These are phyloP conservation scores for Sonneratia alba DNA, from an alignment of 345 rosid species.

Conservation along the genomic window DNA sequence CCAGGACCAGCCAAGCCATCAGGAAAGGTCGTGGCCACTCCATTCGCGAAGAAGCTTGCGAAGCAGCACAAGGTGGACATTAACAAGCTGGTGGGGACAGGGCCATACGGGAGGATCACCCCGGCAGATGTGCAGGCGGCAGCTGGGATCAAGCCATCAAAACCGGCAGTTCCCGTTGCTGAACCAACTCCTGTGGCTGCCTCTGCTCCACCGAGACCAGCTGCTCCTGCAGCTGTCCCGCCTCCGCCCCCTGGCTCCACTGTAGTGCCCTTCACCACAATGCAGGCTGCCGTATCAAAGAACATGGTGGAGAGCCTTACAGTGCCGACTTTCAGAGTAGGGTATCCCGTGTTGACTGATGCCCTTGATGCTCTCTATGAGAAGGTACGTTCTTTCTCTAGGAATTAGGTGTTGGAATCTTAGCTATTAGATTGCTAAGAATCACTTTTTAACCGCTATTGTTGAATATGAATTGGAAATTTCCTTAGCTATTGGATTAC, in stretches of 20 bases:
- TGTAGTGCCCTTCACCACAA: slow-evolving; percentile 65
- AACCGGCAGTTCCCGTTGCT: slow-evolving; percentile 24
- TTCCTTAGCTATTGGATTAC: too few relatives aligned
- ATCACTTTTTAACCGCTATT: not conserved
- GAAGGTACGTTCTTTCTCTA: slow-evolving; percentile 38
- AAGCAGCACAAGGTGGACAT: slow-evolving; percentile 81
- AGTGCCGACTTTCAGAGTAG: too few relatives aligned
- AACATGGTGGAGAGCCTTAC: slow-evolving; percentile 83
- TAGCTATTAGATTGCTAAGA: not conserved
- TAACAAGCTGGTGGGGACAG: slow-evolving; percentile 55
- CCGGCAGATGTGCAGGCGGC: slow-evolving; percentile 74
- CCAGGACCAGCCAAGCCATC: slow-evolving; percentile 34
- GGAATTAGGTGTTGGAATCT: not conserved
- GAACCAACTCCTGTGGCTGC: slow-evolving; percentile 23
- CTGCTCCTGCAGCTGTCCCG: slow-evolving; percentile 11
- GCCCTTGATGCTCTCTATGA: slow-evolving; percentile 44
- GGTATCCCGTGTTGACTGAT: too few relatives aligned
- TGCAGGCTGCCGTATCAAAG: slow-evolving; percentile 82
- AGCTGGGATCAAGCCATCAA: slow-evolving; percentile 57
- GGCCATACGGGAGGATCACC: slow-evolving; percentile 71
- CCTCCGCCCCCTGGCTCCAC: slow-evolving; percentile 57
- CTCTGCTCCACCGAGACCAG: slow-evolving; percentile 14
- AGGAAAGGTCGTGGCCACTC: slow-evolving; percentile 60
- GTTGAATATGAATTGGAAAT: not conserved
- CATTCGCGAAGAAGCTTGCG: slow-evolving; percentile 81